Percentiles rank a stretch among this genome's conserved stretches.
Evolutionary conservation across 179 eudicot genomes (phyloP).

Genomic region (Corrigiola litoralis): DNA sequence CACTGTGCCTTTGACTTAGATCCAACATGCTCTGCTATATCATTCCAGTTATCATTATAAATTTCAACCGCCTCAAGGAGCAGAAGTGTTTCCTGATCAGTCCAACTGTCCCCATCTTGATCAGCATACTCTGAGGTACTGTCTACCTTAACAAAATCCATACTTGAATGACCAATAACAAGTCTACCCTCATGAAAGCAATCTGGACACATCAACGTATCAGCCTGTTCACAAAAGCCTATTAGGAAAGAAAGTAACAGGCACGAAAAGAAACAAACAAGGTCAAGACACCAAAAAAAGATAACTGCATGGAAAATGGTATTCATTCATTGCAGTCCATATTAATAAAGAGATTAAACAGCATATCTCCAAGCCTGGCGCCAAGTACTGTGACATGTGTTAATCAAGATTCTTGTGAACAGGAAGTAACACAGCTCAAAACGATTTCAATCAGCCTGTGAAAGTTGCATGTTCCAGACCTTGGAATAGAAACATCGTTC

Average conservation of each 20-base stretch:
- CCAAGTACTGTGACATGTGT: too few relatives aligned
- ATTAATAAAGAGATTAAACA: too few relatives aligned
- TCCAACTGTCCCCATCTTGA: constrained; percentile 84
- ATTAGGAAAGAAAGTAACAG: constrained; percentile 10
- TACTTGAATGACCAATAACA: constrained; percentile 86
- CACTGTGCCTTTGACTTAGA: constrained; percentile 95
- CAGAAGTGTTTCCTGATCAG: constrained; percentile 79
- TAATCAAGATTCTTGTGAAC: too few relatives aligned
- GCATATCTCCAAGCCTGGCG: too few relatives aligned
- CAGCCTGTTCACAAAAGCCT: constrained; percentile 49
- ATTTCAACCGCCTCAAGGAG: constrained; percentile 90
- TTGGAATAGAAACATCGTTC: too few relatives aligned
- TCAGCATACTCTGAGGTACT: constrained; percentile 52
- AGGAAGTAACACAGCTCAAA: too few relatives aligned
- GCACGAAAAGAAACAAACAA: not conserved
- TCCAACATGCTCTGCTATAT: constrained; percentile 87
- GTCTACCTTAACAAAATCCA: constrained; percentile 62
- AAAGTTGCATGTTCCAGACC: too few relatives aligned
- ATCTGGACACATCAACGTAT: constrained; percentile 63
- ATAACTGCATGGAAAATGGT: not conserved
- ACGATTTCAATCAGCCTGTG: too few relatives aligned
- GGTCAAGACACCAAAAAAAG: not conserved
- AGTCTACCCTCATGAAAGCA: constrained; percentile 79
- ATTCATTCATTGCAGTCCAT: too few relatives aligned
- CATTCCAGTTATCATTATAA: constrained; percentile 80